A percentile compares a stretch with the other conserved stretches of the same genome.
Evolutionary conservation across 768 basidiomycete species (phyloP).

Genomic region (Suillus bovinus): DNA sequence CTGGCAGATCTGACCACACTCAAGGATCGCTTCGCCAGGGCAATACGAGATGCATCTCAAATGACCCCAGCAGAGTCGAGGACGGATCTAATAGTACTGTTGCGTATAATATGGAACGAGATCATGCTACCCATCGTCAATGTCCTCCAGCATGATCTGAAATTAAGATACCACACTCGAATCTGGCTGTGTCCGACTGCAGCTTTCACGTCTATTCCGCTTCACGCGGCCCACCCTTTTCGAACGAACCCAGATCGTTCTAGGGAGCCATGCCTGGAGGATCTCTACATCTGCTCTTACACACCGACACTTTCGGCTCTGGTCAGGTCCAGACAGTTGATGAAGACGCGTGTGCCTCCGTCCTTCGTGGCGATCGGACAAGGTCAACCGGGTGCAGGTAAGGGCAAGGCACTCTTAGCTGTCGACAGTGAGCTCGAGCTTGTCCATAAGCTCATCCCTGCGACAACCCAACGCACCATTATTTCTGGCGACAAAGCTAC

Average conservation of each 20-base stretch:
- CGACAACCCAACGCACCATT: neutral
- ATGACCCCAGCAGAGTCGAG: neutral
- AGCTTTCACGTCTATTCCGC: neutral
- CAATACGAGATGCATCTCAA: neutral
- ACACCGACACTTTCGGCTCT: too few relatives aligned
- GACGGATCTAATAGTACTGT: neutral
- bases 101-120: neutral
- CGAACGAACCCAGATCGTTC: neutral
- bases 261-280: neutral
- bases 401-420: too few relatives aligned
- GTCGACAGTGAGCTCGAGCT: too few relatives aligned
- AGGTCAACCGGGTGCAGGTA: too few relatives aligned
- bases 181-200: neutral
- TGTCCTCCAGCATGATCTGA: neutral
- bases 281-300: neutral
- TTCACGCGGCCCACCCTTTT: neutral
- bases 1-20: neutral
- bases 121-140: neutral
- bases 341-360: too few relatives aligned
- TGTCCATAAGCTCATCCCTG: too few relatives aligned
- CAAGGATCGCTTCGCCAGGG: neutral
- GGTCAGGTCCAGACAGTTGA: too few relatives aligned
- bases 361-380: too few relatives aligned
- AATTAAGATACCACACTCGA: neutral
- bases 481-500: slow-evolving; percentile 20